Percentiles rank a stretch among this genome's conserved stretches.
These are phyloP conservation scores for Oryza brachyantha DNA, from an alignment of 176 grass and related monocot species.

Conservation along the genomic window DNA sequence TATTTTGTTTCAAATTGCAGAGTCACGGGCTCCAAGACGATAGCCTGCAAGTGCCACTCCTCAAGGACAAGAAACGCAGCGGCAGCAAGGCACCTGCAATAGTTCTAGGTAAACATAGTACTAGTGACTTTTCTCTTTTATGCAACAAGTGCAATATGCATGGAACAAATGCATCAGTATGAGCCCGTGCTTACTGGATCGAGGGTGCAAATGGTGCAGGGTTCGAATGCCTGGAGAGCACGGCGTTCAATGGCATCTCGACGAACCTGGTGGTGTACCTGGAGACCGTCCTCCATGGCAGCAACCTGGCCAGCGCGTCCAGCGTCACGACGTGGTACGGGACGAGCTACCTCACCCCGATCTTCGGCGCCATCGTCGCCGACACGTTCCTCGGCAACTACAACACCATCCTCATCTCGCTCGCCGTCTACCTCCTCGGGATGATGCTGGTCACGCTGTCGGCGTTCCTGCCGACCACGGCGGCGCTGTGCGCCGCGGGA, in stretches of 20 bases:
- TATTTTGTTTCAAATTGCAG: neutral
- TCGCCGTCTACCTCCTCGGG: constrained; percentile 56
- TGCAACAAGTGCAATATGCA: too few species aligned
- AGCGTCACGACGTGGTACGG: constrained; percentile 53
- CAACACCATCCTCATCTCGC: constrained; percentile 55
- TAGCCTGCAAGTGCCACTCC: constrained; percentile 28
- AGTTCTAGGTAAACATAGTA: constrained; percentile 33
- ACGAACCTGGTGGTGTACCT: constrained; percentile 61
- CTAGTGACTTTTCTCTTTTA: too few species aligned
- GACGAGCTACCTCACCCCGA: constrained; percentile 53
- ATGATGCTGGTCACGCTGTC: constrained; percentile 56
- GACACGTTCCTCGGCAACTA: constrained; percentile 62
- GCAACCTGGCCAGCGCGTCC: constrained; percentile 48
- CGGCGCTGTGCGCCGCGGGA: neutral
- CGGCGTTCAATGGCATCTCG: constrained; percentile 52
- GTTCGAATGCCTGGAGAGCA: constrained; percentile 59
- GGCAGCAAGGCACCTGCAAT: constrained; percentile 34
- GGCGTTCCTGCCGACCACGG: constrained; percentile 39
- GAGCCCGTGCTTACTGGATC: neutral
- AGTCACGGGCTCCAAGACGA: constrained; percentile 20
- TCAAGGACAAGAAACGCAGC: constrained; percentile 24
- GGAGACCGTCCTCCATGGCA: constrained; percentile 46
- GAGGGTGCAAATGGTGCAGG: constrained; percentile 23
- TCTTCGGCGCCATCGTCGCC: constrained; percentile 59
- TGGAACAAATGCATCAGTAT: neutral